Base-by-base conservation (phyloP, 495 filamentous ascomycete genomes). In the Alectoria sarmentosa region DNA sequence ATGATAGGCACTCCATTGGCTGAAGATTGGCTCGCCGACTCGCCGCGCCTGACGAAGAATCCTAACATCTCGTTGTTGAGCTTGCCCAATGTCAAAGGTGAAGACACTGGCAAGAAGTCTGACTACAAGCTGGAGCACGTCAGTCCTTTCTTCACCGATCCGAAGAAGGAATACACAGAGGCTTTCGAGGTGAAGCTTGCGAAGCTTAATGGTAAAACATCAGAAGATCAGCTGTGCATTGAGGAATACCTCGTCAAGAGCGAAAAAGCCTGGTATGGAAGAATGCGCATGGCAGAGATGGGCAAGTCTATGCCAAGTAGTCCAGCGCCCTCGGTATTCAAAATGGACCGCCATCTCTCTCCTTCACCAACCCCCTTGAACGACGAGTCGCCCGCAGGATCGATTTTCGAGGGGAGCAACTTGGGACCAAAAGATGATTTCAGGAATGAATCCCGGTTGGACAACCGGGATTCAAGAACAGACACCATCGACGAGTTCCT, bases 91-190 rank as follows among this genome's bases (percentile, higher is more conserved):
- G 6, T 73, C 82, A 6, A 76, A 79, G 36, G 81, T 55, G 52
- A 55, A 30, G 52, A 55, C 30, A 55, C 28, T 34, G 52, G 81
- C 58, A 74, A 80, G 58, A 77, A 77, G 46, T 55, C 52, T 21
- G 78, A 85, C 66, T 83, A 82, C 67, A 76, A 80, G 69, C 78
- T 88, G 36, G 84, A 88, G 65, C 81, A 86, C 66, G 82, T 87
- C 23, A 82, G 86, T 64, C 85, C 84, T 30, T 85, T 82, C 76
- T 89, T 89, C 74, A 87, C 82, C 17, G 86, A 89, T 70, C 77
- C 80, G 4, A 82, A 77, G 39, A 83, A 83, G 17, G 68, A 79
- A 37, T 88, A 83, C 73, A 81, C 82, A 36, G 71, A 77, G 32
- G 74, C 74, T 48, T 89, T 87, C 63, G 79, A 83, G 58, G 72